Percentiles rank a stretch among this genome's conserved stretches.
phyloP scores from a whole-genome alignment of 116 monocot genomes.

The Dioscorea cayenensis region DNA sequence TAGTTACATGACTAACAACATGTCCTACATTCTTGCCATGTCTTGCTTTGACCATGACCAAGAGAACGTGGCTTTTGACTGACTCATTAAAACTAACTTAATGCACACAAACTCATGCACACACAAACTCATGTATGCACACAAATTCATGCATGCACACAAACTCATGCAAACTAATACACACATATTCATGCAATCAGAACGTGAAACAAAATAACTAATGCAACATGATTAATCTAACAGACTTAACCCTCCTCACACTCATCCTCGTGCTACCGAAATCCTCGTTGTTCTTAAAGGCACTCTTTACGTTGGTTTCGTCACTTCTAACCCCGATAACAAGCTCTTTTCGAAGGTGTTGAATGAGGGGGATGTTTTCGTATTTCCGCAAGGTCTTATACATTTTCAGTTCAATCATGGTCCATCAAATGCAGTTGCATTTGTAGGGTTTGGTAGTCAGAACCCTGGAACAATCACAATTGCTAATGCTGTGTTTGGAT shows the following conservation, averaged over 20 bases:
- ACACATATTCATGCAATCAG: too few species aligned
- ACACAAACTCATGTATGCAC: too few species aligned
- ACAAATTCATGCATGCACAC: too few species aligned
- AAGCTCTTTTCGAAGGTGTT: background rate
- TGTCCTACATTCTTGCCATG: too few species aligned
- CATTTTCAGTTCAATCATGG: slow-evolving; percentile 26
- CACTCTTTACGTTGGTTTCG: background rate
- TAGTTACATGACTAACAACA: too few species aligned
- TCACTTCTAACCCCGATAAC: background rate
- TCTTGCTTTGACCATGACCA: too few species aligned
- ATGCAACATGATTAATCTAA: too few species aligned
- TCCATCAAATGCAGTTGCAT: background rate
- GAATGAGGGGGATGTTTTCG: slow-evolving; percentile 3
- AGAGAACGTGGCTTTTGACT: too few species aligned
- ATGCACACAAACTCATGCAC: too few species aligned
- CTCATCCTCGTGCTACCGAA: background rate
- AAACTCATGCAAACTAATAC: too few species aligned
- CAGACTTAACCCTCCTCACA: background rate
- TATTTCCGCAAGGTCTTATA: slow-evolving; percentile 1
- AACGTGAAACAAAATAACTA: too few species aligned
- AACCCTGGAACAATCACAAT: slow-evolving; percentile 22
- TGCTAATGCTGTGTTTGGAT: slow-evolving; percentile 22
- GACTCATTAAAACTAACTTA: too few species aligned
- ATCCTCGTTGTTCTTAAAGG: background rate
- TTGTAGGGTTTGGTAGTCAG: slow-evolving; percentile 23